phyloP scores from a whole-genome alignment of 257 asterid species.

The Cordia subcordata region DNA sequence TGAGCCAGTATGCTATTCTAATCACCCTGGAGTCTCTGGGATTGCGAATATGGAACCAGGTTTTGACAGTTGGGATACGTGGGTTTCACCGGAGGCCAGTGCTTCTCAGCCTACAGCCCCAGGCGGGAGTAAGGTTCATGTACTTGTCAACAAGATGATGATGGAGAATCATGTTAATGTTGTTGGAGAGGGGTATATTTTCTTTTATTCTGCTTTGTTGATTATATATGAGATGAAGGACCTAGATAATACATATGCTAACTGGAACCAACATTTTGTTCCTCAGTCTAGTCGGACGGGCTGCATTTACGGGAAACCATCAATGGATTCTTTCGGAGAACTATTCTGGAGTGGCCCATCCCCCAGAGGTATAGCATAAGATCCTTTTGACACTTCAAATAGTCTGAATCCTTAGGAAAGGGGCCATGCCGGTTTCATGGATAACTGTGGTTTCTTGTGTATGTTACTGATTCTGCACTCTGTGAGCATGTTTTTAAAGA shows the following conservation, averaged over 20 bases:
- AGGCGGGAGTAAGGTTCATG: conserved; percentile 45
- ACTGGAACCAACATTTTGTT: not conserved
- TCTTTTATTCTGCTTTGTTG: not conserved
- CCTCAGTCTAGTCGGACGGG: conserved; percentile 78
- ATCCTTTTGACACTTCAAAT: not conserved
- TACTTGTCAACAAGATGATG: conserved; percentile 87
- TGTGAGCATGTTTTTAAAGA: too few species aligned
- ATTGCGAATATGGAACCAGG: conserved; percentile 20
- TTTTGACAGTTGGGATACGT: conserved; percentile 32
- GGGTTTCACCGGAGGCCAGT: conserved; percentile 37
- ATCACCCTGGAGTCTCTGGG: conserved; percentile 26
- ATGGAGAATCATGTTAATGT: conserved; percentile 66
- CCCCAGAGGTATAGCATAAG: conserved; percentile 59
- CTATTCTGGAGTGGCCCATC: conserved; percentile 43
- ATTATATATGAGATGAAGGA: not conserved
- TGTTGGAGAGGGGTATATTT: conserved; percentile 81
- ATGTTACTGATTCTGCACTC: not conserved
- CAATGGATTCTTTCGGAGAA: conserved; percentile 65
- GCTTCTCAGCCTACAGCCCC: conserved; percentile 21
- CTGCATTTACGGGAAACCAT: conserved; percentile 76
- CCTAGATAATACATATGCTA: too few species aligned
- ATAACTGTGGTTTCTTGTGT: not conserved
- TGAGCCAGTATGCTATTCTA: conserved; percentile 34
- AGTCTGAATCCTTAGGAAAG: conserved; percentile 2
- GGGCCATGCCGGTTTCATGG: not conserved